Percentiles rank a stretch among this genome's conserved stretches.
phyloP scores from a whole-genome alignment of 1,139 yeast genomes.

The Meyerozyma carpophila region DNA sequence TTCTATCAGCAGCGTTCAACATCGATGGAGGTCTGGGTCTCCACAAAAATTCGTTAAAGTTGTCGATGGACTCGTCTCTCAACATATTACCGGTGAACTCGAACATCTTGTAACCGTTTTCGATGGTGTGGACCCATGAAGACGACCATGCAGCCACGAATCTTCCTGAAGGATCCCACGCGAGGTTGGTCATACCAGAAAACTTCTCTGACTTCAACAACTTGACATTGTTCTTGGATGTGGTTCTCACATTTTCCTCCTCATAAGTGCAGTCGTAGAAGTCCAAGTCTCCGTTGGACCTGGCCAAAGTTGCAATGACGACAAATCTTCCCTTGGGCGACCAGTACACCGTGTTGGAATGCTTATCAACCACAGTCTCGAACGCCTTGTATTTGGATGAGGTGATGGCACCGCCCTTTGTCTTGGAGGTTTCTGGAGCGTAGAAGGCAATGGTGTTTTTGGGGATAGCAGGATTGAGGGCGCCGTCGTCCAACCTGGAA shows the following conservation, averaged over 20 bases:
- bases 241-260: constrained; percentile 42
- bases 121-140: constrained; percentile 76
- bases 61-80: constrained; percentile 73
- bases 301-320: constrained; percentile 67
- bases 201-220: constrained; percentile 60
- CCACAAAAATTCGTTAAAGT: constrained; percentile 89
- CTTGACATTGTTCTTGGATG: constrained; percentile 50
- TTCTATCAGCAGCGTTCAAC: constrained; percentile 71
- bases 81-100: constrained; percentile 77
- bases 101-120: constrained; percentile 85
- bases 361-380: constrained; percentile 56
- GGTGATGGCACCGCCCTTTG: constrained; percentile 20
- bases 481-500: constrained; percentile 58
- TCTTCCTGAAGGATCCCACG: constrained; percentile 98
- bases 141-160: constrained; percentile 86
- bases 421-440: constrained; percentile 56
- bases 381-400: constrained; percentile 26
- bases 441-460: constrained; percentile 74
- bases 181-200: constrained; percentile 75
- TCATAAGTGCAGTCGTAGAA: constrained; percentile 85
- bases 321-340: constrained; percentile 92
- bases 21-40: constrained; percentile 91
- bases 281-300: constrained; percentile 64
- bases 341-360: constrained; percentile 75
- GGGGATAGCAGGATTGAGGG: constrained; percentile 64